A percentile compares a stretch with the other conserved stretches of the same genome.
Evolutionary conservation across 2,329 filamentous ascomycete species (phyloP).

Genomic region (Stemphylium vesicarium): DNA sequence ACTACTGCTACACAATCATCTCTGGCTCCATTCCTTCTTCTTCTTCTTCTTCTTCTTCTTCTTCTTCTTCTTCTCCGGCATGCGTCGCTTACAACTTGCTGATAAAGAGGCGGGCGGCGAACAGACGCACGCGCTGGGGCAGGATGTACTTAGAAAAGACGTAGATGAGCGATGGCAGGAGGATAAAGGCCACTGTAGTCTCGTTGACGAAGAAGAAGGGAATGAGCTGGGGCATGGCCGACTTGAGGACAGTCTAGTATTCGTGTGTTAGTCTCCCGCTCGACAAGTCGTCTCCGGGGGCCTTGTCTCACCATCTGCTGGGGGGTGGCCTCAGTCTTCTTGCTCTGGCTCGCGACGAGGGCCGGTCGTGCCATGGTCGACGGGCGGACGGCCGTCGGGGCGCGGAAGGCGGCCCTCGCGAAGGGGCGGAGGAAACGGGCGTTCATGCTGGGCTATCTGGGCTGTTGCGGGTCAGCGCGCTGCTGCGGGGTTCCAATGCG

Average conservation of each 20-base stretch:
- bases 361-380: slow-evolving; percentile 46
- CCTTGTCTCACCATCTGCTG: slow-evolving; percentile 42
- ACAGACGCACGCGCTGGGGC: slow-evolving; percentile 50
- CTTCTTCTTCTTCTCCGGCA: background rate
- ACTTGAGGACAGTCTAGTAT: slow-evolving; percentile 48
- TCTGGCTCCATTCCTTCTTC: slow-evolving; percentile 9
- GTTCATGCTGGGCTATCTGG: slow-evolving; percentile 50
- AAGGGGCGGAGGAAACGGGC: slow-evolving; percentile 52
- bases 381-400: slow-evolving; percentile 44
- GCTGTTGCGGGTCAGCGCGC: slow-evolving; percentile 39
- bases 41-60: background rate
- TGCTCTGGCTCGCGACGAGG: slow-evolving; percentile 43
- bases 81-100: slow-evolving; percentile 50
- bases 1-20: slow-evolving; percentile 42
- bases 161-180: slow-evolving; percentile 53
- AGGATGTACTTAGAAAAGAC: slow-evolving; percentile 54
- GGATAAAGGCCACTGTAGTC: slow-evolving; percentile 51
- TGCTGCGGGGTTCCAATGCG: slow-evolving; percentile 35
- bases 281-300: background rate
- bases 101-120: slow-evolving; percentile 53
- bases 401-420: slow-evolving; percentile 49
- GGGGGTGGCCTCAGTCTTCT: slow-evolving; percentile 43
- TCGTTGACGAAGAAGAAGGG: slow-evolving; percentile 57
- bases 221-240: slow-evolving; percentile 54
- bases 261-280: slow-evolving; percentile 22